Conservation (phyloP, 2,329 filamentous ascomycete genomes). For the Knufia petricola region DNA sequence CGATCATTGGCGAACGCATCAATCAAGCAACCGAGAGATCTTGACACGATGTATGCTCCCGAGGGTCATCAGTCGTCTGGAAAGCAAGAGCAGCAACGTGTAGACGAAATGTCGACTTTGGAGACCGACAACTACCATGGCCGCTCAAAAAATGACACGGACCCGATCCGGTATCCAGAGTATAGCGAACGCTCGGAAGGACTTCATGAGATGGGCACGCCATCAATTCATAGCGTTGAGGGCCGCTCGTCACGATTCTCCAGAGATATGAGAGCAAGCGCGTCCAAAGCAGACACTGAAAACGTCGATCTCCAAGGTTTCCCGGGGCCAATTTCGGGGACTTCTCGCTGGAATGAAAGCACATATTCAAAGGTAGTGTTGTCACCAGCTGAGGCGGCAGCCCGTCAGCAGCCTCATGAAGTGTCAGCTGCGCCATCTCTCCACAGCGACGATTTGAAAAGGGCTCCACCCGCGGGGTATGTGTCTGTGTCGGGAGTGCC, state of each 20-base stretch:
- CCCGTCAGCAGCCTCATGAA: too few relatives aligned
- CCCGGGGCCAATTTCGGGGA: not conserved
- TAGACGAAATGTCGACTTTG: not conserved
- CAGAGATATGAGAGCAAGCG: not conserved
- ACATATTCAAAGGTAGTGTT: not conserved
- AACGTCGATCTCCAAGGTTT: not conserved
- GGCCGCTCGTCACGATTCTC: constrained; percentile 7
- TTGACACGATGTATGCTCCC: constrained; percentile 7
- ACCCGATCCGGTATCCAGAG: not conserved
- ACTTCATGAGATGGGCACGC: not conserved
- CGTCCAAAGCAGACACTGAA: not conserved
- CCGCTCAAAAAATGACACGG: too few relatives aligned
- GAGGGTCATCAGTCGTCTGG: not conserved
- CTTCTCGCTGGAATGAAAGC: not conserved
- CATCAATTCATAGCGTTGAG: constrained; percentile 2
- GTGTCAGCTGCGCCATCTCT: not conserved
- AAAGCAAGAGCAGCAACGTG: not conserved
- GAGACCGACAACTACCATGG: too few relatives aligned
- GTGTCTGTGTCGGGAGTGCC: not conserved
- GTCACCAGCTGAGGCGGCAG: not conserved
- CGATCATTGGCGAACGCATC: constrained; percentile 5
- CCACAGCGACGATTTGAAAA: not conserved
- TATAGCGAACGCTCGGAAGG: too few relatives aligned
- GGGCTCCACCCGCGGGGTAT: not conserved
- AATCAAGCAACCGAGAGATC: constrained; percentile 5